These are phyloP conservation scores for Sherardia arvensis DNA, from an alignment of 257 asterid species.

Conservation along the genomic window DNA sequence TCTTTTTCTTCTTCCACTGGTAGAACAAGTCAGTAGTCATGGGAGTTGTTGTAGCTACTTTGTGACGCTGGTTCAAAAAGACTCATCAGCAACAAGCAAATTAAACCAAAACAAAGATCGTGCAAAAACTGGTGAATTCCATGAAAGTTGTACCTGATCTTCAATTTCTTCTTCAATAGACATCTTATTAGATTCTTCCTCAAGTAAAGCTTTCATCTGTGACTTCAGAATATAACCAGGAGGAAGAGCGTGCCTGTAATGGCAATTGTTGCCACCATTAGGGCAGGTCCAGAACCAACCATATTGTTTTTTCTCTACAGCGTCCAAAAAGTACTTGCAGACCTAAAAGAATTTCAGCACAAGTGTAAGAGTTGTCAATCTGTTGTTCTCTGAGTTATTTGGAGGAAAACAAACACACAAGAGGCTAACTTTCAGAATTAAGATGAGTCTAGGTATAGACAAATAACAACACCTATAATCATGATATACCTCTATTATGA, in stretches of 20 bases:
- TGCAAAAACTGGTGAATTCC: neutral
- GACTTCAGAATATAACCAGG: conserved; percentile 88
- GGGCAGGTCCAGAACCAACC: conserved; percentile 99
- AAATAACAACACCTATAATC: neutral
- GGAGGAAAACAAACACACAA: neutral
- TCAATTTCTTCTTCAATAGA: conserved; percentile 95
- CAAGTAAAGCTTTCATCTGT: conserved; percentile 94
- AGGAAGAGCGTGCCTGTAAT: conserved; percentile 93
- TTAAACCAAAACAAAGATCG: neutral
- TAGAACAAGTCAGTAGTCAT: conserved; percentile 76
- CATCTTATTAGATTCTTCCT: conserved; percentile 68
- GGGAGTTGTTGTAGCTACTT: conserved; percentile 64
- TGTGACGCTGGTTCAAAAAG: conserved; percentile 53
- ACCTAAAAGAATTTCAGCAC: conserved; percentile 34
- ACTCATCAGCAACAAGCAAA: conserved; percentile 12
- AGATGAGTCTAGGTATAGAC: neutral
- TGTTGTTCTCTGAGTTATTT: neutral
- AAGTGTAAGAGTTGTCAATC: neutral
- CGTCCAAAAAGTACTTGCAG: conserved; percentile 82
- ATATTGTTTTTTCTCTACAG: conserved; percentile 97
- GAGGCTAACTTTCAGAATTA: too few species aligned
- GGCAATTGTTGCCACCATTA: conserved; percentile 84
- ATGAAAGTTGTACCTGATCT: conserved; percentile 48
- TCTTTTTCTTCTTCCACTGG: conserved; percentile 83
- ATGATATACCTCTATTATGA: neutral